Conservation (phyloP, 2,329 filamentous ascomycete genomes). For the Karstenula rhodostoma region DNA sequence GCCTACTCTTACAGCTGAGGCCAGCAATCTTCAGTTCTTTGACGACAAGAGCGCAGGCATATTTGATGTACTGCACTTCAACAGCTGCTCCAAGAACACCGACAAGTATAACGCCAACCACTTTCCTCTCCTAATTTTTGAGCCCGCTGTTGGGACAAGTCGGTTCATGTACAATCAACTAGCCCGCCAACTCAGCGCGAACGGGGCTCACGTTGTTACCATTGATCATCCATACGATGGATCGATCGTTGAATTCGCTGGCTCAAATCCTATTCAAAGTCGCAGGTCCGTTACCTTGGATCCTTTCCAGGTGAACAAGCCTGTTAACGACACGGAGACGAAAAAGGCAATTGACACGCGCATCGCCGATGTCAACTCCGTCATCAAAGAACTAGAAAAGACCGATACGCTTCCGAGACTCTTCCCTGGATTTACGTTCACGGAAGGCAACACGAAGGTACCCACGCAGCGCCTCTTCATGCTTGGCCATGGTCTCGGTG, state of each 20-base stretch:
- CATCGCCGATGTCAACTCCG: conserved; percentile 27
- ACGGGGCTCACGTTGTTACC: conserved; percentile 57
- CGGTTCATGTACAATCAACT: conserved; percentile 55
- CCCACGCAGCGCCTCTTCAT: conserved; percentile 20
- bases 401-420: conserved; percentile 10
- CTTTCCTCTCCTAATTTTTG: conserved; percentile 51
- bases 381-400: conserved; percentile 24
- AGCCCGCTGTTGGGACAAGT: conserved; percentile 55
- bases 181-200: conserved; percentile 56
- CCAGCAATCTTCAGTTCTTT: conserved; percentile 34
- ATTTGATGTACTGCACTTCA: conserved; percentile 31
- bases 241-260: conserved; percentile 54
- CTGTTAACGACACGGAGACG: conserved; percentile 27
- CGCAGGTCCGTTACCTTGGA: conserved; percentile 27
- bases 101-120: conserved; percentile 18
- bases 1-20: conserved; percentile 25
- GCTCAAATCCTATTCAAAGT: conserved; percentile 34
- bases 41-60: conserved; percentile 26
- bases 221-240: conserved; percentile 62
- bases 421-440: conserved; percentile 26
- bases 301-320: conserved; percentile 23
- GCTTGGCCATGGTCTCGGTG: conserved; percentile 42
- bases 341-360: conserved; percentile 25
- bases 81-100: conserved; percentile 25
- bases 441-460: conserved; percentile 11